These are phyloP conservation scores for Fragosphaeria purpurea DNA, from an alignment of 2,329 filamentous ascomycete genomes.

Conservation along the genomic window DNA sequence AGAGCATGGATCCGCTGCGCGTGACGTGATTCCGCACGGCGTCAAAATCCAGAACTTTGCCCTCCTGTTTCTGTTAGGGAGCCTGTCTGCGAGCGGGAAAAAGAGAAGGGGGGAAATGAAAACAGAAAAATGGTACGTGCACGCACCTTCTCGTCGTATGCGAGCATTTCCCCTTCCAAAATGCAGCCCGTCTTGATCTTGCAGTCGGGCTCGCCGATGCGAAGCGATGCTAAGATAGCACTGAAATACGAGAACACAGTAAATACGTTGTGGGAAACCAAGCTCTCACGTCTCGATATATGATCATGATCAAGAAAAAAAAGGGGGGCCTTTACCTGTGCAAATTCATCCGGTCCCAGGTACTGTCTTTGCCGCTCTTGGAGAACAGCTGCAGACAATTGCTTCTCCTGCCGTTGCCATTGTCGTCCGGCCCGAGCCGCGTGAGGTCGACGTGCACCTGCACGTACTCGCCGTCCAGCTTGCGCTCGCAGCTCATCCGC, in stretches of 20 bases:
- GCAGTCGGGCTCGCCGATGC: slow-evolving; percentile 48
- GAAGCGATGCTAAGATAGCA: slow-evolving; percentile 54
- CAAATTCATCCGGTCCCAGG: slow-evolving; percentile 53
- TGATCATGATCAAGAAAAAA: slow-evolving; percentile 18
- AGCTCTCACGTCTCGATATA: no score
- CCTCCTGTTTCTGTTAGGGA: slow-evolving; percentile 27
- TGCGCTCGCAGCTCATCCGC: slow-evolving; percentile 64
- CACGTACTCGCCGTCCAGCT: slow-evolving; percentile 84
- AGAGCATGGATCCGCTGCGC: slow-evolving; percentile 49
- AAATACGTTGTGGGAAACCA: no score
- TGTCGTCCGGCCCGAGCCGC: slow-evolving; percentile 24
- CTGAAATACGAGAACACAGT: slow-evolving; percentile 17
- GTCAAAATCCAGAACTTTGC: slow-evolving; percentile 63
- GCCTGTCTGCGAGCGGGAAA: no score
- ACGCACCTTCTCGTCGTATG: slow-evolving; percentile 56
- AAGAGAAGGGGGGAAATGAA: not conserved
- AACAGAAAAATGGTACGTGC: not conserved
- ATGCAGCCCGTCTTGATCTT: slow-evolving; percentile 58
- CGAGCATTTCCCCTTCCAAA: slow-evolving; percentile 72
- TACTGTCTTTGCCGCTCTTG: slow-evolving; percentile 87
- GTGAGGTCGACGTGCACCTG: slow-evolving; percentile 71
- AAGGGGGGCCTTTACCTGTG: slow-evolving; percentile 28
- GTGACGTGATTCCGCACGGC: slow-evolving; percentile 73
- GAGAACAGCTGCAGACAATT: slow-evolving; percentile 71
- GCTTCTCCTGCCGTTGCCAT: no score